Conservation (phyloP, 2,329 filamentous ascomycete genomes). For the Diaporthe humulicola region DNA sequence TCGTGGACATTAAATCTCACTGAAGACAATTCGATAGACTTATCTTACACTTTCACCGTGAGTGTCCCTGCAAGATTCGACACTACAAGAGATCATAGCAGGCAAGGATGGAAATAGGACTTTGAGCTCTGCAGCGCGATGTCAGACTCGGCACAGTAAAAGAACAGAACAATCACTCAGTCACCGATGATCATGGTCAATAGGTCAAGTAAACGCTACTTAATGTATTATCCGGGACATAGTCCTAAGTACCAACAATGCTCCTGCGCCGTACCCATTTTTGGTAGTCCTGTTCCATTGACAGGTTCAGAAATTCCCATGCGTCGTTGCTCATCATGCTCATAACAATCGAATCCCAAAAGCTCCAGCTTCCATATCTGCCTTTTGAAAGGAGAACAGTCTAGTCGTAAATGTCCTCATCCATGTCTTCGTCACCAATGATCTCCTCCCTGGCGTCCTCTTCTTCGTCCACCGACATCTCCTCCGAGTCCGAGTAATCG, state of each 20-base stretch:
- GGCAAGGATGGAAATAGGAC: background rate
- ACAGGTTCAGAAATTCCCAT: background rate
- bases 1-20: background rate
- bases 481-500: conserved; percentile 74
- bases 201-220: conserved; percentile 4
- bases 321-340: conserved; percentile 22
- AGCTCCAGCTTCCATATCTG: background rate
- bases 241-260: background rate
- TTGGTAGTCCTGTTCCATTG: conserved; percentile 4
- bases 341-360: conserved; percentile 11
- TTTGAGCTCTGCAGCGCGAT: background rate
- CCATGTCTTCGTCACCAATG: conserved; percentile 70
- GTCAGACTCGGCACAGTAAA: background rate
- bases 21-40: background rate
- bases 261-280: conserved; percentile 1
- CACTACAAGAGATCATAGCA: background rate
- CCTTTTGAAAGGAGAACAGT: background rate
- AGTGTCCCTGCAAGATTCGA: background rate
- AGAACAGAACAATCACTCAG: background rate
- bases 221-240: background rate
- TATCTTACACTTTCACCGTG: too few relatives aligned
- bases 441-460: conserved; percentile 78
- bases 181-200: background rate
- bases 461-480: conserved; percentile 77
- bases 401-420: conserved; percentile 60